Conservation (phyloP, 2,329 filamentous ascomycete species). For the Paramyrothecium sp. region DNA sequence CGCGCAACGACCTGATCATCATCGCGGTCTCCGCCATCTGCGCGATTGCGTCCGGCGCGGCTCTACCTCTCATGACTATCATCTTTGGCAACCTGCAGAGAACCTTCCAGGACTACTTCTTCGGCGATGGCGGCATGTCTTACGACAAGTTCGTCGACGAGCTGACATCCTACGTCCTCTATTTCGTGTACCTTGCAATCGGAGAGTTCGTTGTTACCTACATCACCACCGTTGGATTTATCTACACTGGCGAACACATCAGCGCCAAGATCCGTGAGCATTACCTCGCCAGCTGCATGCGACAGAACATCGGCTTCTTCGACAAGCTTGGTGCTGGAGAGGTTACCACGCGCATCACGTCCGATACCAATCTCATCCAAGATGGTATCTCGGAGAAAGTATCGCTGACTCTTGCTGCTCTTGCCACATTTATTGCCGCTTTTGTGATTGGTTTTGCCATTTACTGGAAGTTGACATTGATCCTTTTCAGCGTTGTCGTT, state of each 20-base stretch:
- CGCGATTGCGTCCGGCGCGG: constrained; percentile 71
- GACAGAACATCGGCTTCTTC: constrained; percentile 89
- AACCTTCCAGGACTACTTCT: constrained; percentile 66
- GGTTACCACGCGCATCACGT: constrained; percentile 90
- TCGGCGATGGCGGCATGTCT: constrained; percentile 36
- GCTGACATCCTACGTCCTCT: constrained; percentile 66
- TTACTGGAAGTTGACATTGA: constrained; percentile 91
- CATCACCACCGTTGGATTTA: constrained; percentile 82
- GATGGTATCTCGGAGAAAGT: constrained; percentile 93
- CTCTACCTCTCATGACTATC: constrained; percentile 77
- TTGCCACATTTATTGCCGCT: constrained; percentile 82
- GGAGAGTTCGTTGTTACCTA: constrained; percentile 78
- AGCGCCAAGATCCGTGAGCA: constrained; percentile 75
- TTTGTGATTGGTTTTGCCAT: constrained; percentile 89
- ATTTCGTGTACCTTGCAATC: constrained; percentile 83
- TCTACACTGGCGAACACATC: constrained; percentile 81
- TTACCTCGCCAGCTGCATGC: constrained; percentile 81
- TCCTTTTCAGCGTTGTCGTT: constrained; percentile 78
- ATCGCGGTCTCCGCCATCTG: constrained; percentile 60
- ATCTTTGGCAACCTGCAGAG: constrained; percentile 76
- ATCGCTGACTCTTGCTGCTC: constrained; percentile 69
- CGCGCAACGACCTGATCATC: constrained; percentile 62
- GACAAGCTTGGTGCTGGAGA: constrained; percentile 92
- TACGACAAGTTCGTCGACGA: constrained; percentile 57
- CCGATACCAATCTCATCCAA: constrained; percentile 90